Base-by-base conservation (phyloP, 1,284 basidiomycete species). In the Pterulicium gracile region DNA sequence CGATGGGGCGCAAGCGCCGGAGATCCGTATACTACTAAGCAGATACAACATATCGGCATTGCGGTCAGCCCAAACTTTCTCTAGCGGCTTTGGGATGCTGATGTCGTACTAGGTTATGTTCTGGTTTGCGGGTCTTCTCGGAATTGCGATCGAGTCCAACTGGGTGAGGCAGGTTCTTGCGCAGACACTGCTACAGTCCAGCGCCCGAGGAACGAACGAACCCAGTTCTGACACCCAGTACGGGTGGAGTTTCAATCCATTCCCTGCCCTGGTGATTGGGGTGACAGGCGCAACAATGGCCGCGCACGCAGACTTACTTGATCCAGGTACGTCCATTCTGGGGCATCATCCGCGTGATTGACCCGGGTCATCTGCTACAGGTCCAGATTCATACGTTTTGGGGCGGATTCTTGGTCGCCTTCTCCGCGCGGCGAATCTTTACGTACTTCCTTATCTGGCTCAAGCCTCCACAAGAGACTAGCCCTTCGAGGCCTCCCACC, bases 361-460 rank as follows among this genome's bases (percentile, higher is more conserved):
- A 22, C 24, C 47, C 43, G 50, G 23, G 53, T 21, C 5, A 45
- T 32, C 17, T 40, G 3, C 41, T n/a, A 10, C 56, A 83, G 75
- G 83, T 94, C 39, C 78, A 89, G 61, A 87, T 98, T 48, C 95
- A 98, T 62, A 65, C 73, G 43, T 72, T 98, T 0, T 98, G 95
- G 94, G 94, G 94, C 42, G 78, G 81, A 62, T 72, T 95, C n/a
- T 78, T 98, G n/a, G 73, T 84, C 20, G 84, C 72, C 1, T 94
- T 89, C 60, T 73, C 83, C 2, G 66, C 86, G 13, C 64, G 92
- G 48, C 77, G 91, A 36, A 88, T 80, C 59, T 56, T 91, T 39
- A 98, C 94, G 2, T 98, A 98, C 65, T 90, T 93, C 66, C 92
- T 96, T 76, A 73, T 96, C 42, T 97, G 87, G 86, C 71, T 96